A percentile compares a stretch with the other conserved stretches of the same genome.
Evolutionary conservation across 495 filamentous ascomycete species (phyloP).

Genomic region (Aspergillus hancockii): DNA sequence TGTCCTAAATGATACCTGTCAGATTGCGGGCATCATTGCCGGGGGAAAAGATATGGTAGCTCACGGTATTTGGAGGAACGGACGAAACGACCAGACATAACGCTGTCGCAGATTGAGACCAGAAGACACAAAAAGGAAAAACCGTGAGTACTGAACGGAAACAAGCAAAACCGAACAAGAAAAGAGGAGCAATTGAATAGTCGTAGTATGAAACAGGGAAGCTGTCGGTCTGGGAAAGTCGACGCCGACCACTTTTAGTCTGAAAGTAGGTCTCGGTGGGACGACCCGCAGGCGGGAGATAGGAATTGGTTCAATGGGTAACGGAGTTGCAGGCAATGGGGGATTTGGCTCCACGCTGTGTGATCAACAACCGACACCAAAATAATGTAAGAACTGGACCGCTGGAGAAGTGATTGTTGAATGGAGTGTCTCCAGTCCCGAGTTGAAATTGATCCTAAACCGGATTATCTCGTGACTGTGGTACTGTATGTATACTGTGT

Average conservation of each 20-base stretch:
- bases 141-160: slow-evolving; percentile 18
- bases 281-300: slow-evolving; percentile 11
- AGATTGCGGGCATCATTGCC: slow-evolving; percentile 33
- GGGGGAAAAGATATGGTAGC: slow-evolving; percentile 35
- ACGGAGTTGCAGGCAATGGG: slow-evolving; percentile 4
- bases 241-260: slow-evolving; percentile 8
- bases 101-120: slow-evolving; percentile 12
- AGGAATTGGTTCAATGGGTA: not conserved
- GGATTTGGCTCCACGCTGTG: not conserved
- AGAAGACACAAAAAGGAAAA: slow-evolving; percentile 14
- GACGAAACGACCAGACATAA: slow-evolving; percentile 96
- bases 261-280: slow-evolving; percentile 1
- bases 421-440: not conserved
- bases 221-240: slow-evolving; percentile 10
- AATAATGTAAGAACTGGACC: too few relatives aligned
- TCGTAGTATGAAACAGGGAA: slow-evolving; percentile 16
- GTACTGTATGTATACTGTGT: not conserved
- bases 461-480: not conserved
- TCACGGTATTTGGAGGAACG: slow-evolving; percentile 97
- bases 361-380: slow-evolving; percentile 1
- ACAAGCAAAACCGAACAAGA: slow-evolving; percentile 14
- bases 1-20: slow-evolving; percentile 65
- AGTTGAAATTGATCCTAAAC: not conserved
- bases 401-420: not conserved
- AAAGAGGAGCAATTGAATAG: slow-evolving; percentile 22